phyloP scores from a whole-genome alignment of 2,329 filamentous ascomycete species.

The Aspergillus novofumigatus region DNA sequence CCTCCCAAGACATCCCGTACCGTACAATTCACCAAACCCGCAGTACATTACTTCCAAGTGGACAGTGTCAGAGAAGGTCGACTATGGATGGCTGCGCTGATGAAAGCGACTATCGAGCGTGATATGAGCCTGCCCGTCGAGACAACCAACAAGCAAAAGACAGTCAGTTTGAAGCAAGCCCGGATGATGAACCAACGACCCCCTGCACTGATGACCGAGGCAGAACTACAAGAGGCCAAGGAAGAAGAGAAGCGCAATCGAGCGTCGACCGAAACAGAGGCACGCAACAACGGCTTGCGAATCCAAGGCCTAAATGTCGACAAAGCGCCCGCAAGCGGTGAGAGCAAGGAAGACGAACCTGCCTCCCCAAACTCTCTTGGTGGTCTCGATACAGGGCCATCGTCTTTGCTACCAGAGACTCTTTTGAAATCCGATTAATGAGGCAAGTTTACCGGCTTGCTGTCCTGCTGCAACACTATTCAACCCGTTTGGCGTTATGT shows the following conservation, averaged over 20 bases:
- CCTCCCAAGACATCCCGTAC: constrained; percentile 85
- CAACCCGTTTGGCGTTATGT: constrained; percentile 30
- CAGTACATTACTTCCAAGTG: constrained; percentile 95
- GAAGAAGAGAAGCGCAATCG: constrained; percentile 22
- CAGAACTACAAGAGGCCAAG: constrained; percentile 22
- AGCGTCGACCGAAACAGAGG: constrained; percentile 12
- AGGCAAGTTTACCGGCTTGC: neutral
- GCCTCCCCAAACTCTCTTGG: constrained; percentile 20
- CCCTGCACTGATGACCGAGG: constrained; percentile 71
- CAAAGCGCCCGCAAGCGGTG: constrained; percentile 15
- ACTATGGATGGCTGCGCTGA: constrained; percentile 95
- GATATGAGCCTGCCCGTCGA: constrained; percentile 74
- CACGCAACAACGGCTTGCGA: constrained; percentile 30
- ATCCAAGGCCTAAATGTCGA: constrained; percentile 31
- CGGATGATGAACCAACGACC: constrained; percentile 83
- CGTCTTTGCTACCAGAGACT: constrained; percentile 26
- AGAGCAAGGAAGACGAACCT: constrained; percentile 3
- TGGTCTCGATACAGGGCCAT: constrained; percentile 22
- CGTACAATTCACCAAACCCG: constrained; percentile 96
- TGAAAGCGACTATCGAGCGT: constrained; percentile 98
- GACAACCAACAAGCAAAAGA: constrained; percentile 94
- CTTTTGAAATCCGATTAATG: constrained; percentile 18
- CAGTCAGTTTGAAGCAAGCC: constrained; percentile 86
- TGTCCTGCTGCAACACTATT: constrained; percentile 7
- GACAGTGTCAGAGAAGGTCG: constrained; percentile 84